phyloP scores from a whole-genome alignment of 2,329 filamentous ascomycete genomes.

The Helotiales sp. region DNA sequence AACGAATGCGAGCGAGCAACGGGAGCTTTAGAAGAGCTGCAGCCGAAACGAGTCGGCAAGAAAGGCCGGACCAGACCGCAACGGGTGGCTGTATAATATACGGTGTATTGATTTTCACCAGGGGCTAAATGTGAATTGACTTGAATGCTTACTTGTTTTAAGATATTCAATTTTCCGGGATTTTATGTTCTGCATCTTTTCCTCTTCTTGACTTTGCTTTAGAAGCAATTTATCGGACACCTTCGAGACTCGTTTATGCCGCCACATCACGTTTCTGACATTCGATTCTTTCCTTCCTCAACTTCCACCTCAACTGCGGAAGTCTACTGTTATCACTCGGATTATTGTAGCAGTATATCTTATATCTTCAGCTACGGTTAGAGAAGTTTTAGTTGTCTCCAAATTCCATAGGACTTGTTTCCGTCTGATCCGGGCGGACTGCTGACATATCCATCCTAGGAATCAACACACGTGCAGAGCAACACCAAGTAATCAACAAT shows the following conservation, averaged over 20 bases:
- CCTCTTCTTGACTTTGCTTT: not conserved
- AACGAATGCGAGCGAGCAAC: conserved; percentile 4
- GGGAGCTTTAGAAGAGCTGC: not conserved
- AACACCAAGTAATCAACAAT: conserved; percentile 31
- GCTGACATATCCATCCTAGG: not conserved
- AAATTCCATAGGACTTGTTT: conserved; percentile 12
- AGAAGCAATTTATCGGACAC: not conserved
- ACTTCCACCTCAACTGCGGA: not conserved
- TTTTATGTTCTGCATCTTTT: not conserved
- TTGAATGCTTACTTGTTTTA: not conserved
- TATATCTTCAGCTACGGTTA: not conserved
- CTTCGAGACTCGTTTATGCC: conserved; percentile 2
- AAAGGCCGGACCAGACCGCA: not conserved
- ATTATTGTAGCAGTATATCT: not conserved
- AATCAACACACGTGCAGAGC: conserved; percentile 12
- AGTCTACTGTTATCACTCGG: not conserved
- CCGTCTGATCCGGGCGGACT: conserved; percentile 18
- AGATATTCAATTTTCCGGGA: not conserved
- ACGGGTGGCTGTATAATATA: not conserved
- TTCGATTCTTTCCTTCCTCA: not conserved
- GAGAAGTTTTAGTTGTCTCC: not conserved
- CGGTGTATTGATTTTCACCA: not conserved
- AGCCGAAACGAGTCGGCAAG: conserved; percentile 6
- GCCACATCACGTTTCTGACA: not conserved
- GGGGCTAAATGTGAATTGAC: not conserved